Conservation (phyloP, 163 green algal species). For the Coccomyxa subellipsoidea region DNA sequence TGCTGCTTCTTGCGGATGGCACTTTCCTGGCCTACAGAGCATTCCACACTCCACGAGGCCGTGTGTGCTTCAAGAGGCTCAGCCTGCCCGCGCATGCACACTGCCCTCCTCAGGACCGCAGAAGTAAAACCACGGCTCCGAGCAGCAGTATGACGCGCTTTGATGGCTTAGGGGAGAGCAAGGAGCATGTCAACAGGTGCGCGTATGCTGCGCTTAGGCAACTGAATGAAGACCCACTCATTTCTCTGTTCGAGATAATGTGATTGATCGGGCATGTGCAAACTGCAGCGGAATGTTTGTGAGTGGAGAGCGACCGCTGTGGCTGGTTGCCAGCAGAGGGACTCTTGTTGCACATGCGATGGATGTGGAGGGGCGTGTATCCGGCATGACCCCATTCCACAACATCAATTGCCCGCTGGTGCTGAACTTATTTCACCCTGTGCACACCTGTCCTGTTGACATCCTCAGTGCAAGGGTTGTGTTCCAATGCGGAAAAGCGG, state of each 20-base stretch:
- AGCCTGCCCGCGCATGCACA: background rate
- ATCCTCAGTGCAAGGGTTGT: too few relatives aligned
- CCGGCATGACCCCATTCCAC: conserved; percentile 83
- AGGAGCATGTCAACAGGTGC: background rate
- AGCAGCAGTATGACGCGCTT: conserved; percentile 32
- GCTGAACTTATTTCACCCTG: background rate
- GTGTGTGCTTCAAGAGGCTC: conserved; percentile 5
- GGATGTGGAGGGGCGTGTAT: conserved; percentile 35
- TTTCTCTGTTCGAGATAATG: too few relatives aligned
- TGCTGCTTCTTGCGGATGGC: conserved; percentile 58
- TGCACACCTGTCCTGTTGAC: background rate
- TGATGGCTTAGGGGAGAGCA: conserved; percentile 29
- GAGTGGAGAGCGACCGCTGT: conserved; percentile 52
- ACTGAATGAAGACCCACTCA: too few relatives aligned
- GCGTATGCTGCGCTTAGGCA: too few relatives aligned
- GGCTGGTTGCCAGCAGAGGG: conserved; percentile 63
- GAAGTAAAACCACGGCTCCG: background rate
- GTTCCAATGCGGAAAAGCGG: too few relatives aligned
- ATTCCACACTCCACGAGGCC: conserved; percentile 8
- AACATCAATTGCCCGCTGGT: conserved; percentile 80
- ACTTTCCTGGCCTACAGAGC: conserved; percentile 63
- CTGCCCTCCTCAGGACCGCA: background rate
- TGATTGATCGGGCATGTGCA: too few relatives aligned
- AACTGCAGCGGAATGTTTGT: conserved; percentile 64
- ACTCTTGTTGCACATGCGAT: conserved; percentile 52